These are phyloP conservation scores for Pseudocercospora fuligena DNA, from an alignment of 2,329 filamentous ascomycete genomes.

Conservation along the genomic window DNA sequence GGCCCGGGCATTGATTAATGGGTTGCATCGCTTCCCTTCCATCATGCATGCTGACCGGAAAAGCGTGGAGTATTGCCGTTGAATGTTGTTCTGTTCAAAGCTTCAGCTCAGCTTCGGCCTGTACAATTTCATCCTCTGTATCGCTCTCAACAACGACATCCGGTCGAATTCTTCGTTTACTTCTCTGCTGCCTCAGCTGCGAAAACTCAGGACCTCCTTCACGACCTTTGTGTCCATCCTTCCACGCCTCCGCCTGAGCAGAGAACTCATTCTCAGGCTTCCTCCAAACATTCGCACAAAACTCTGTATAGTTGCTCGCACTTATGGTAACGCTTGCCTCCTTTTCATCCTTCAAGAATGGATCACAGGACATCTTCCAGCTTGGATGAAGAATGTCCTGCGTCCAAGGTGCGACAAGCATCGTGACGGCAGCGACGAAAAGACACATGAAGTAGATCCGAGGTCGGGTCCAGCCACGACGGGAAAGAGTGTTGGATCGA, in stretches of 20 bases:
- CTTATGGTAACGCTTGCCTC: background rate
- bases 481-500: background rate
- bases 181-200: background rate
- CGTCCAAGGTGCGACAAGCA: background rate
- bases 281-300: slow-evolving; percentile 2
- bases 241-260: background rate
- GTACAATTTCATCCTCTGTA: too few species aligned
- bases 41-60: too few species aligned
- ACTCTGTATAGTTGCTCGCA: background rate
- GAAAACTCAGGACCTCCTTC: background rate
- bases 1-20: too few species aligned
- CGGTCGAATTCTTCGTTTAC: background rate
- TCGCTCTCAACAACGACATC: too few species aligned
- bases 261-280: background rate
- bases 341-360: background rate
- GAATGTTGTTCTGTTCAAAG: too few species aligned
- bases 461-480: background rate
- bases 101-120: too few species aligned
- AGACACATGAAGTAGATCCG: background rate
- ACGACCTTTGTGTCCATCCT: background rate
- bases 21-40: too few species aligned
- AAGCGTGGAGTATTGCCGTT: background rate
- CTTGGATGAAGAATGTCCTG: background rate
- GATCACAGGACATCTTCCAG: background rate
- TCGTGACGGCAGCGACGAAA: background rate